Conservation (phyloP, 2,329 filamentous ascomycete genomes). For the Aspergillus unguis region DNA sequence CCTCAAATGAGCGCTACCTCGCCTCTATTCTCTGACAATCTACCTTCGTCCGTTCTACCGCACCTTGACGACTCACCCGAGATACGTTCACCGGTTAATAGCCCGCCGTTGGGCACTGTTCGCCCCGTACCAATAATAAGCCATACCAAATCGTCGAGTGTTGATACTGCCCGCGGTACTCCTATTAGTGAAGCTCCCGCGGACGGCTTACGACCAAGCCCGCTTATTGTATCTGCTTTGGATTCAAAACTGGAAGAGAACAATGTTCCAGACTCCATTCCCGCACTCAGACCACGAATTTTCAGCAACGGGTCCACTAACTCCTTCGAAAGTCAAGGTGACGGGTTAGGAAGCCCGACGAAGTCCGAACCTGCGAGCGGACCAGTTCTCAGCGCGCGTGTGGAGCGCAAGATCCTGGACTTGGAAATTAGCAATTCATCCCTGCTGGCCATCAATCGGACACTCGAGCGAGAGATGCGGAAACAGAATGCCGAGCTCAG, state of each 20-base stretch:
- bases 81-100: slow-evolving; percentile 17
- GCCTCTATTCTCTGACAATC: slow-evolving; percentile 24
- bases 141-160: slow-evolving; percentile 34
- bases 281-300: slow-evolving; percentile 27
- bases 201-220: slow-evolving; percentile 30
- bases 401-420: slow-evolving; percentile 92
- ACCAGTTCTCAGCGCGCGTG: slow-evolving; percentile 78
- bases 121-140: slow-evolving; percentile 18
- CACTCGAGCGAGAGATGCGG: slow-evolving; percentile 82
- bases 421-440: slow-evolving; percentile 96
- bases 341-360: slow-evolving; percentile 55
- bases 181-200: slow-evolving; percentile 4
- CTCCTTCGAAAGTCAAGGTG: slow-evolving; percentile 38
- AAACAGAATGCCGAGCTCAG: slow-evolving; percentile 88
- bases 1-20: slow-evolving; percentile 27
- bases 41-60: slow-evolving; percentile 16
- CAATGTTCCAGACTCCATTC: slow-evolving; percentile 25
- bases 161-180: slow-evolving; percentile 25
- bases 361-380: slow-evolving; percentile 55
- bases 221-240: slow-evolving; percentile 29
- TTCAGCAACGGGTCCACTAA: slow-evolving; percentile 33
- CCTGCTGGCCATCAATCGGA: slow-evolving; percentile 89
- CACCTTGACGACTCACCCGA: slow-evolving; percentile 24
- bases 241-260: slow-evolving; percentile 20
- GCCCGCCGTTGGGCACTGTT: slow-evolving; percentile 21